A percentile compares a stretch with the other conserved stretches of the same genome.
Conservation (phyloP, 83 land plant species). For the Picea abies region DNA sequence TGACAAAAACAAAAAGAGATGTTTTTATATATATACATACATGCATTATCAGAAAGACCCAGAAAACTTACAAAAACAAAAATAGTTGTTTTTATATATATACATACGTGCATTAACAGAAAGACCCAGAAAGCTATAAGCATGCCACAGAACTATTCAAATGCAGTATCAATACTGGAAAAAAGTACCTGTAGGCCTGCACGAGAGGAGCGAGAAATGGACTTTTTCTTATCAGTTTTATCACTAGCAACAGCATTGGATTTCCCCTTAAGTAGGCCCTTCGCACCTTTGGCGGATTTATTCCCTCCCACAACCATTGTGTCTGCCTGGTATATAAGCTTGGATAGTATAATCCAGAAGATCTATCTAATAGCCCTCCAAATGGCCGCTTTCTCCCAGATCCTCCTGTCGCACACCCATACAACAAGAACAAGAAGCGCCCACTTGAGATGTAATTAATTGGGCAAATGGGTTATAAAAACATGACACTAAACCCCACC, state of each 20-base stretch:
- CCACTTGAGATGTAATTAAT: too few relatives aligned
- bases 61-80: background rate
- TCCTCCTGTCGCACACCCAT: too few relatives aligned
- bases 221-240: conserved; percentile 3
- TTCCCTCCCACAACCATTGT: conserved; percentile 2
- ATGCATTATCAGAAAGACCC: background rate
- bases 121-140: background rate
- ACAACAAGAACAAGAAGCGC: too few relatives aligned
- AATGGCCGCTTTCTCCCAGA: too few relatives aligned
- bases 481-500: too few relatives aligned
- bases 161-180: background rate
- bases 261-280: conserved; percentile 1
- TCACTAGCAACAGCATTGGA: background rate
- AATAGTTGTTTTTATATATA: background rate
- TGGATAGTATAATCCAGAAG: too few relatives aligned
- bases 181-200: conserved; percentile 1
- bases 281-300: background rate
- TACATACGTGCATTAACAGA: background rate
- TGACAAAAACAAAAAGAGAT: too few relatives aligned
- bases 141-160: background rate
- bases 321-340: background rate
- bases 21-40: too few relatives aligned
- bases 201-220: conserved; percentile 12
- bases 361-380: too few relatives aligned
- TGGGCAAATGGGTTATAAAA: too few relatives aligned